Evolutionary conservation across 2,329 filamentous ascomycete species (phyloP).

Genomic region (Aurifilum marmelostoma): DNA sequence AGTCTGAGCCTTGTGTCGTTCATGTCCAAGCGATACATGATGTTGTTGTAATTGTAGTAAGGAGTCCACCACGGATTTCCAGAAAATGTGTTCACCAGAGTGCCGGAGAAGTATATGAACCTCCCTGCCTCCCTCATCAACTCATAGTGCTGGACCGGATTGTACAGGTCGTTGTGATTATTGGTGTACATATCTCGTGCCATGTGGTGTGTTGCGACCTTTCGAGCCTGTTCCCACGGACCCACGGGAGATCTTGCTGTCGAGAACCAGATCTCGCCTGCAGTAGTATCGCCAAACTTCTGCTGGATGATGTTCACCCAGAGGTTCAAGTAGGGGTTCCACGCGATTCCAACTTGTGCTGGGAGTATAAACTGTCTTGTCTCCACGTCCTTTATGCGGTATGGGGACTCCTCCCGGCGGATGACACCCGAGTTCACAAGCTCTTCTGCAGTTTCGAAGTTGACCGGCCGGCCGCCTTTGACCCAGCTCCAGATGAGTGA

Average conservation of each 20-base stretch:
- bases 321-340: conserved; percentile 25
- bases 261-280: conserved; percentile 27
- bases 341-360: conserved; percentile 25
- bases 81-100: conserved; percentile 28
- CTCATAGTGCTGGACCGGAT: conserved; percentile 28
- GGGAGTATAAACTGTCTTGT: conserved; percentile 18
- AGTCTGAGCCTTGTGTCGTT: conserved; percentile 19
- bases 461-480: conserved; percentile 25
- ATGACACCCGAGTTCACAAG: conserved; percentile 19
- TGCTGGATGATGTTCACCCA: conserved; percentile 28
- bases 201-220: conserved; percentile 29
- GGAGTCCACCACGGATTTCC: conserved; percentile 25
- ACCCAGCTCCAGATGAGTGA: conserved; percentile 25
- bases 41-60: conserved; percentile 30
- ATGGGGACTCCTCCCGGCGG: conserved; percentile 23
- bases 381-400: conserved; percentile 19
- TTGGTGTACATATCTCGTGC: conserved; percentile 13
- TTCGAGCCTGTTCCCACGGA: conserved; percentile 23
- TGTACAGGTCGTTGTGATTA: conserved; percentile 28
- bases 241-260: conserved; percentile 24
- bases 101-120: conserved; percentile 26
- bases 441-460: conserved; percentile 20
- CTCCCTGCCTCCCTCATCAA: conserved; percentile 24
- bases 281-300: conserved; percentile 18
- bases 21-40: conserved; percentile 29